Evolutionary conservation across 371 early-diverging fungal genomes (phyloP).

Genomic region (Sporodiniella umbellata): DNA sequence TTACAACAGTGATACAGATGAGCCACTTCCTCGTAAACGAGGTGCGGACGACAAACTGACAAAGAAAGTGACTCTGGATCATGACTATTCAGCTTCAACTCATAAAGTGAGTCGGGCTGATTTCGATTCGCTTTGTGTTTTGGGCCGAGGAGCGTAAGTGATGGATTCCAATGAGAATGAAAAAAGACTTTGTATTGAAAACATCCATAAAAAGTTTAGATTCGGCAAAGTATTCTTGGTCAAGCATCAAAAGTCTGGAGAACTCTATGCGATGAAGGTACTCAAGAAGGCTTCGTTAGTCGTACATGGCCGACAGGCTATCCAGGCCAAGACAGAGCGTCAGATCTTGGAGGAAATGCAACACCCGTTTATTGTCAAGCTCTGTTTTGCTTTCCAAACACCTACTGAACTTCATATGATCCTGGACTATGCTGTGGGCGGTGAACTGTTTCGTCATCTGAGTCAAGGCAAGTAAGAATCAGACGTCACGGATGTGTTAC

Average conservation of each 20-base stretch:
- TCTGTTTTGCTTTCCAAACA: constrained; percentile 82
- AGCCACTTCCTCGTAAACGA: constrained; percentile 29
- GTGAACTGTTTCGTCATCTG: constrained; percentile 80
- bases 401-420: constrained; percentile 80
- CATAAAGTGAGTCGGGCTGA: constrained; percentile 74
- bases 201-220: constrained; percentile 21
- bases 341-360: constrained; percentile 72
- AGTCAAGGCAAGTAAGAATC: constrained; percentile 39
- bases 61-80: constrained; percentile 22
- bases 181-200: not conserved
- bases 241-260: constrained; percentile 55
- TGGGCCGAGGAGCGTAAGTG: constrained; percentile 90
- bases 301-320: constrained; percentile 76
- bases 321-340: constrained; percentile 78
- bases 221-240: constrained; percentile 85
- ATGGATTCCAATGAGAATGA: too few relatives aligned
- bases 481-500: not conserved
- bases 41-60: constrained; percentile 8
- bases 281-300: constrained; percentile 85
- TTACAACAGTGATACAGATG: constrained; percentile 43
- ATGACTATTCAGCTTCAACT: constrained; percentile 21
- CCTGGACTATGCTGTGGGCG: constrained; percentile 88
- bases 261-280: constrained; percentile 96
- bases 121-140: constrained; percentile 86
- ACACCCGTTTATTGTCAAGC: constrained; percentile 76